Conservation (phyloP, 192 early-diverging fungal genomes). For the Umbelopsis ramanniana region DNA sequence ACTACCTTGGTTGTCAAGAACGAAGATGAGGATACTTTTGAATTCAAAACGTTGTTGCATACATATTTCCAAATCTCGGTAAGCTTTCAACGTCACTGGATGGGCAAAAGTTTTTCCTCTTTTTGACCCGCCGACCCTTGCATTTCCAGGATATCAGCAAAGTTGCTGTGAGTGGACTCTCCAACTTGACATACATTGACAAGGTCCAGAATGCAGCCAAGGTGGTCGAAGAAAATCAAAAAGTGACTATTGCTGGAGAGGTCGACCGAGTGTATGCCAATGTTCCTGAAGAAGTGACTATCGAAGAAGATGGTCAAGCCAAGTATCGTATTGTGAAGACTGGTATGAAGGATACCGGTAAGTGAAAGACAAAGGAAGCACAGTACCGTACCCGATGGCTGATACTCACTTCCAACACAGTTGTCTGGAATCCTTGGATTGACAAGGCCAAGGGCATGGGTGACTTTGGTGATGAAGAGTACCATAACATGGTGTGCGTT, state of each 20-base stretch:
- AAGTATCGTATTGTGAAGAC: slow-evolving; percentile 35
- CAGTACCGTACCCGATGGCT: no score
- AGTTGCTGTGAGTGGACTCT: slow-evolving; percentile 68
- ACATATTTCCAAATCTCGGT: slow-evolving; percentile 82
- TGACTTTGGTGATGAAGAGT: slow-evolving; percentile 91
- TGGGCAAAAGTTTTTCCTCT: background rate
- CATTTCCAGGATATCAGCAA: slow-evolving; percentile 59
- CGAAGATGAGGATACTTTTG: slow-evolving; percentile 66
- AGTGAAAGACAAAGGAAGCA: background rate
- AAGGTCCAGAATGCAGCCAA: slow-evolving; percentile 62
- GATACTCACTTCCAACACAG: slow-evolving; percentile 25
- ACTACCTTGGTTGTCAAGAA: slow-evolving; percentile 82
- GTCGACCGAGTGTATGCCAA: slow-evolving; percentile 87
- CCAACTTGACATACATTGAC: slow-evolving; percentile 67
- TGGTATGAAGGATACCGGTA: slow-evolving; percentile 46
- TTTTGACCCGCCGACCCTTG: background rate
- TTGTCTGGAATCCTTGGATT: slow-evolving; percentile 98
- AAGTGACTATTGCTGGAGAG: slow-evolving; percentile 67
- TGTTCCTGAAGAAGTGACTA: slow-evolving; percentile 50
- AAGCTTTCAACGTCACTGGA: slow-evolving; percentile 10
- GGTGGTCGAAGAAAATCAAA: slow-evolving; percentile 48
- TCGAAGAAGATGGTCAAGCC: slow-evolving; percentile 33
- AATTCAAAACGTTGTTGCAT: slow-evolving; percentile 91
- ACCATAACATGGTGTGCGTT: slow-evolving; percentile 87
- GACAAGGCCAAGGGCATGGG: slow-evolving; percentile 87